Conservation (phyloP, 2,329 filamentous ascomycete genomes). For the Aspergillus sergii region DNA sequence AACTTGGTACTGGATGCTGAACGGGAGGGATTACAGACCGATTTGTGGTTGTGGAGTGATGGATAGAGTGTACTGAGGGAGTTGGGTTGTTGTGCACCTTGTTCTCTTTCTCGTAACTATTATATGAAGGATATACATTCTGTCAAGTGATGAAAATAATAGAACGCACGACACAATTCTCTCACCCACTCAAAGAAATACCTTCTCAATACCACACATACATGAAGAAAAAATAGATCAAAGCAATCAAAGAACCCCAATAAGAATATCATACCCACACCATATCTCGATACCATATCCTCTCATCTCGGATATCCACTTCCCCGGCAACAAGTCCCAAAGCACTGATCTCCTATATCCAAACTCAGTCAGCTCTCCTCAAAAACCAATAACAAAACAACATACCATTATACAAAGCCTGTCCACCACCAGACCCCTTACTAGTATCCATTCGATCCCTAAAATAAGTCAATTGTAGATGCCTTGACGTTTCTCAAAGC, state of each 20-base stretch:
- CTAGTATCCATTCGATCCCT: neutral
- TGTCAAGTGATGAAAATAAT: neutral
- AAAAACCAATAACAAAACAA: too few relatives aligned
- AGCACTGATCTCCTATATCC: neutral
- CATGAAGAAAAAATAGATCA: too few relatives aligned
- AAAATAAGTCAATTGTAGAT: neutral
- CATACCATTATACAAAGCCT: neutral
- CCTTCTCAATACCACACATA: neutral
- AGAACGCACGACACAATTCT: neutral
- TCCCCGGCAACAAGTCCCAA: neutral
- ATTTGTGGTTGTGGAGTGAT: conserved; percentile 26
- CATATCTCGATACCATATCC: too few relatives aligned
- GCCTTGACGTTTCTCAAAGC: too few relatives aligned
- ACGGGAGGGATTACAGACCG: conserved; percentile 14
- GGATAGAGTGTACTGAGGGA: neutral
- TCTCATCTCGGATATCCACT: neutral
- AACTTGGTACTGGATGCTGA: conserved; percentile 21
- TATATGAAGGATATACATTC: neutral
- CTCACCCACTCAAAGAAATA: too few relatives aligned
- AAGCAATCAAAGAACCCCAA: too few relatives aligned
- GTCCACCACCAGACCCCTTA: neutral
- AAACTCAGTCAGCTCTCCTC: neutral
- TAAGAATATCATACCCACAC: too few relatives aligned
- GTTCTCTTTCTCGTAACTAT: neutral
- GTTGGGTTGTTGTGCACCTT: neutral